Evolutionary conservation across 2,329 filamentous ascomycete species (phyloP).

Genomic region (Teratosphaeriaceae sp.): DNA sequence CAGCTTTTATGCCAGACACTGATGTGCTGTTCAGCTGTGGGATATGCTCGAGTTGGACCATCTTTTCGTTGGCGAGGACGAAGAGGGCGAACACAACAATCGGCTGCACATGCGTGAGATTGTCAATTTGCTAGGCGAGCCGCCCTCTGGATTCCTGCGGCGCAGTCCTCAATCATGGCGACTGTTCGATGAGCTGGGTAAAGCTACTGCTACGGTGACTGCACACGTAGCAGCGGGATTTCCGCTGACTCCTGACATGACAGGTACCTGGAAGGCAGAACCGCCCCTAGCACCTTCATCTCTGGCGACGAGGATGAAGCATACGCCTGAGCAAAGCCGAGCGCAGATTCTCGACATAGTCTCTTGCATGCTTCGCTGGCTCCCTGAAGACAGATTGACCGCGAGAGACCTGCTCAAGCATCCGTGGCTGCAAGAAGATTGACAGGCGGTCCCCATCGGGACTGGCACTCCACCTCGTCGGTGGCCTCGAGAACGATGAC

Average conservation of each 20-base stretch:
- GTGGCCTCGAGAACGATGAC: neutral
- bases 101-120: conserved; percentile 7
- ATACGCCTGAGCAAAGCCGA: neutral
- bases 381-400: conserved; percentile 5
- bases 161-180: conserved; percentile 4
- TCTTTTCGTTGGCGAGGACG: conserved; percentile 7
- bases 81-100: conserved; percentile 8
- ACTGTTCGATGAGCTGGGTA: conserved; percentile 6
- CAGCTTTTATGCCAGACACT: neutral
- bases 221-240: no score
- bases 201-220: neutral
- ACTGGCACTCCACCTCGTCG: neutral
- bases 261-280: conserved; percentile 4
- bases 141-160: conserved; percentile 4
- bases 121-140: conserved; percentile 4
- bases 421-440: conserved; percentile 3
- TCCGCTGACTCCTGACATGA: no score
- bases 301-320: conserved; percentile 1
- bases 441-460: neutral
- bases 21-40: conserved; percentile 5
- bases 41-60: conserved; percentile 7
- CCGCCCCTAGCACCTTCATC: neutral
- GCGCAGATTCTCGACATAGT: conserved; percentile 3
- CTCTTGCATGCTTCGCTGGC: conserved; percentile 5
- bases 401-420: conserved; percentile 3